Evolutionary conservation across 2,329 filamentous ascomycete species (phyloP).

Genomic region (Claviceps digitariae): DNA sequence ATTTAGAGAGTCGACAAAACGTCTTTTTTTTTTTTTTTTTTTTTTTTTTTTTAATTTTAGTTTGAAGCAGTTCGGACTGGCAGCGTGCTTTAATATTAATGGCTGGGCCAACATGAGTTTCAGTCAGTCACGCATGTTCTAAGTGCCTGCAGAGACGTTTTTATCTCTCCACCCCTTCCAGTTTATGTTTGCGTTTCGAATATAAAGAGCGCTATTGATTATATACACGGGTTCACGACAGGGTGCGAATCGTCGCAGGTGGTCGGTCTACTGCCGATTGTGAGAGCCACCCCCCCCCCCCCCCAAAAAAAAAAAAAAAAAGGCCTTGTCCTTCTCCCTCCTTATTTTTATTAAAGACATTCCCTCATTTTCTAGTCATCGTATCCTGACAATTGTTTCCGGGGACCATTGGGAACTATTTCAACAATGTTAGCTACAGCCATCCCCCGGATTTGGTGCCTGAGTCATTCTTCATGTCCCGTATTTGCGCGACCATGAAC

Average conservation of each 20-base stretch:
- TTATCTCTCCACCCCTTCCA: not conserved
- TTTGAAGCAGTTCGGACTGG: not conserved
- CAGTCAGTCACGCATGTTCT: not conserved
- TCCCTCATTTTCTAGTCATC: constrained; percentile 32
- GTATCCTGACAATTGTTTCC: constrained; percentile 47
- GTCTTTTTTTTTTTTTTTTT: not conserved
- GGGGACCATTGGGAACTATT: constrained; percentile 33
- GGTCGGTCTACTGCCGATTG: not conserved
- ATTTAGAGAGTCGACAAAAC: not conserved
- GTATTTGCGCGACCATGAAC: not conserved
- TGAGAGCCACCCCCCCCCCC: not conserved
- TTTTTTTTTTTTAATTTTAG: not conserved
- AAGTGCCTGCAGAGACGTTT: not conserved
- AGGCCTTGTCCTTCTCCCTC: not conserved
- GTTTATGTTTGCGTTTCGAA: not conserved
- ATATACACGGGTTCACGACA: constrained; percentile 4
- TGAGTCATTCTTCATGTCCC: not conserved
- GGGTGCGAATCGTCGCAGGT: not conserved
- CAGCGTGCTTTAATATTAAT: not conserved
- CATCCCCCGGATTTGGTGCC: not conserved
- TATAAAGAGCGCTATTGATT: constrained; percentile 4
- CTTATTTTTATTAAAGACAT: not conserved
- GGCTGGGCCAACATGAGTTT: too few species aligned
- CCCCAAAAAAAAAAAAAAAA: not conserved
- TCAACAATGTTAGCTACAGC: not conserved